Percentiles rank a stretch among this genome's conserved stretches.
Conservation (phyloP, 306 rosid species). For the cucumber (Cucumis sativus) region Cucumber_9930_V3 NC_026658.2:6130501-6131000, state of each 20-base stretch:
- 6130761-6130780: neutral
- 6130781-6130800: neutral
- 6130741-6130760: neutral
- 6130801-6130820: no score
- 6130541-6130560: constrained; percentile 31
- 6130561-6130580: constrained; percentile 27
- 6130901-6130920: neutral
- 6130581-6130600: constrained; percentile 46
- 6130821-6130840: neutral
- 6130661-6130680: constrained; percentile 60
- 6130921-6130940: neutral
- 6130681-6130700: constrained; percentile 85
- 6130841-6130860: neutral
- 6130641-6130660: constrained; percentile 35
- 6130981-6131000: neutral
- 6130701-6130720: constrained; percentile 37
- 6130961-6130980: neutral
- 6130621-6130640: constrained; percentile 52
- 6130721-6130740: neutral
- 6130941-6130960: neutral
- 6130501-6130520: constrained; percentile 39
- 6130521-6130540: constrained; percentile 24
- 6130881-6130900: neutral
- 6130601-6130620: constrained; percentile 25
- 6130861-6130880: neutral